phyloP scores from a whole-genome alignment of 352 stramenopile genomes.

The Phytophthora pseudosyringae region DNA sequence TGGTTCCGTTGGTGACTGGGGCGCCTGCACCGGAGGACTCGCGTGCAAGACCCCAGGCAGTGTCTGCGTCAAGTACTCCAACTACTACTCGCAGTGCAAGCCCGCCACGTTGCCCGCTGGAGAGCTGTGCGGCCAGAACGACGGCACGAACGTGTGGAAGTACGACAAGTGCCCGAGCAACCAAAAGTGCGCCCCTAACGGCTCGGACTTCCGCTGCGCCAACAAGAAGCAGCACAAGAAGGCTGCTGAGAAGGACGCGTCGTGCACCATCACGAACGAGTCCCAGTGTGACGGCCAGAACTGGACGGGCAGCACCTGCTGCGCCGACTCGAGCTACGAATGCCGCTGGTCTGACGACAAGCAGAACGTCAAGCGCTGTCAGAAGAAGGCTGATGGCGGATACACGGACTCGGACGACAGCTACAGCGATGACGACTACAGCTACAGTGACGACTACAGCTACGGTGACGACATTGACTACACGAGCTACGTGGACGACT shows the following conservation, averaged over 20 bases:
- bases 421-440: slow-evolving; percentile 22
- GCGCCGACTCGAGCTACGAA: slow-evolving; percentile 27
- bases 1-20: slow-evolving; percentile 25
- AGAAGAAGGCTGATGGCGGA: slow-evolving; percentile 12
- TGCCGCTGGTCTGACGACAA: slow-evolving; percentile 23
- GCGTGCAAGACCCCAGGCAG: slow-evolving; percentile 15
- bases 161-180: slow-evolving; percentile 40
- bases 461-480: slow-evolving; percentile 16
- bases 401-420: slow-evolving; percentile 10
- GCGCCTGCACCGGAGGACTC: slow-evolving; percentile 21
- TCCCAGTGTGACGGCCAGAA: slow-evolving; percentile 30
- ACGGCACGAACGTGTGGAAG: slow-evolving; percentile 41
- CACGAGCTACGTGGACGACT: slow-evolving; percentile 28
- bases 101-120: slow-evolving; percentile 18
- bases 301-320: slow-evolving; percentile 29
- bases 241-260: slow-evolving; percentile 5
- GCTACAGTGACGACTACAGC: slow-evolving; percentile 28
- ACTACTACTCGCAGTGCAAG: slow-evolving; percentile 46
- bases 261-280: slow-evolving; percentile 28
- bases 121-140: slow-evolving; percentile 45
- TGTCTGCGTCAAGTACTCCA: slow-evolving; percentile 37
- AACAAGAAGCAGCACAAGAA: slow-evolving; percentile 34
- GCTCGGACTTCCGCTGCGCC: slow-evolving; percentile 39
- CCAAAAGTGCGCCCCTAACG: slow-evolving; percentile 30
- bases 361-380: slow-evolving; percentile 27